Base-by-base conservation (phyloP, 129 eudicot genomes). In the Helichrysum umbraculigerum region DNA sequence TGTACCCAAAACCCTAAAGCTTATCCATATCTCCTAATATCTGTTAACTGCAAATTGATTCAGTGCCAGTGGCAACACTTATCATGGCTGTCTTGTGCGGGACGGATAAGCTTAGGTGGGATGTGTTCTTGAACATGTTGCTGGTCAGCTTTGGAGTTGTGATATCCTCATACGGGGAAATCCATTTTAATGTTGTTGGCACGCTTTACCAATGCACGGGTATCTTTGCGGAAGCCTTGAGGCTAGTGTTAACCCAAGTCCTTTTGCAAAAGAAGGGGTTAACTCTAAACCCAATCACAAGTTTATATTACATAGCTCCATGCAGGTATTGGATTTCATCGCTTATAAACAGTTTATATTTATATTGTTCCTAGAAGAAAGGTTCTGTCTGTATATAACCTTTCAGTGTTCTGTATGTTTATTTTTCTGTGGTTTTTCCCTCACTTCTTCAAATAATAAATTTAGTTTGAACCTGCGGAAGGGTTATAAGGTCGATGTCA, bases 1-100 rank as follows among this genome's bases (percentile, higher is more conserved):
- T 57, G 28, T 67, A n/a, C n/a, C n/a, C n/a, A n/a, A n/a, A n/a
- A n/a, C n/a, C n/a, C n/a, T n/a, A n/a, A 3, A 1, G 7, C 3
- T 9, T 1, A 11, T 19, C 25, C 29, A 19, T 67, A 57, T 69
- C 3, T 33, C 20, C 39, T 28, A 51, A 37, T 65, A 72, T 56
- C 75, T 86, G 57, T 35, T 61, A 41, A n/a, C 15, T 59, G 70
- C 33, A 34, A 68, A 57, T 77, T 65, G 70, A 51, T 84, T 59
- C 97, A 94, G 97, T 94, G 99, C 99, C 99, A 7, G 99, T 94
- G 79, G 99, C 99, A 52, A 94, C 99, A 20, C 89, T 94, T 82
- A 80, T 94, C 57, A 87, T 94, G 99, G 99, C 97, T 76, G 97
- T 94, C 71, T 64, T 94, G 70, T 91, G 99, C 74, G 99, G 97